Conservation (phyloP, 2,329 filamentous ascomycete species). For the Arthrobotrys iridis region DNA sequence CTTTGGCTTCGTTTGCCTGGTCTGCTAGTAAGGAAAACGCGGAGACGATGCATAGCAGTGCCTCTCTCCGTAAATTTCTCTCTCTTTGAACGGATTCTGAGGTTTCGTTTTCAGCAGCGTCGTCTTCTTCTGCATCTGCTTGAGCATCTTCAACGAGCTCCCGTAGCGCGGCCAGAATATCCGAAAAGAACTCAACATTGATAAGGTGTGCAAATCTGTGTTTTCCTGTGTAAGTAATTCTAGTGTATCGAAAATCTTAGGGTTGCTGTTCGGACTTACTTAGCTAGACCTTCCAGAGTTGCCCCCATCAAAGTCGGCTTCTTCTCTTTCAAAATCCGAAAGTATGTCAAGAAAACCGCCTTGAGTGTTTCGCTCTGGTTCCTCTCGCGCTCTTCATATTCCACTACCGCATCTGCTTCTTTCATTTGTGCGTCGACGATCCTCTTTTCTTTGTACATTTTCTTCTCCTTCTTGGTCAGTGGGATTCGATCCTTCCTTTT, state of each 20-base stretch:
- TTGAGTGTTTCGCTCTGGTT: conserved; percentile 97
- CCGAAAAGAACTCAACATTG: conserved; percentile 98
- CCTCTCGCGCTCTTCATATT: conserved; percentile 88
- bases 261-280: conserved; percentile 32
- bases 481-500: conserved; percentile 63
- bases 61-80: conserved; percentile 83
- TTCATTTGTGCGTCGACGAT: conserved; percentile 91
- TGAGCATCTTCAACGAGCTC: conserved; percentile 85
- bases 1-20: conserved; percentile 85
- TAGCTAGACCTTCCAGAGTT: conserved; percentile 87
- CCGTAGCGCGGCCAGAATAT: conserved; percentile 91
- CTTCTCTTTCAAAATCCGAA: conserved; percentile 87
- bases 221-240: neutral
- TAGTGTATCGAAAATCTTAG: conserved; percentile 3
- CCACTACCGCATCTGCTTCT: conserved; percentile 87
- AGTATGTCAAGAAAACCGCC: conserved; percentile 93
- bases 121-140: conserved; percentile 62
- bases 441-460: conserved; percentile 85
- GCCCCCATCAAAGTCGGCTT: conserved; percentile 91
- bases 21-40: conserved; percentile 96
- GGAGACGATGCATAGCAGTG: conserved; percentile 92
- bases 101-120: conserved; percentile 63
- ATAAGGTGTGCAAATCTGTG: conserved; percentile 90
- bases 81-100: conserved; percentile 54
- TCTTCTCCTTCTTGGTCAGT: conserved; percentile 82